phyloP scores from a whole-genome alignment of 1,284 basidiomycete genomes.

The Cutaneotrichosporon sp. region DNA sequence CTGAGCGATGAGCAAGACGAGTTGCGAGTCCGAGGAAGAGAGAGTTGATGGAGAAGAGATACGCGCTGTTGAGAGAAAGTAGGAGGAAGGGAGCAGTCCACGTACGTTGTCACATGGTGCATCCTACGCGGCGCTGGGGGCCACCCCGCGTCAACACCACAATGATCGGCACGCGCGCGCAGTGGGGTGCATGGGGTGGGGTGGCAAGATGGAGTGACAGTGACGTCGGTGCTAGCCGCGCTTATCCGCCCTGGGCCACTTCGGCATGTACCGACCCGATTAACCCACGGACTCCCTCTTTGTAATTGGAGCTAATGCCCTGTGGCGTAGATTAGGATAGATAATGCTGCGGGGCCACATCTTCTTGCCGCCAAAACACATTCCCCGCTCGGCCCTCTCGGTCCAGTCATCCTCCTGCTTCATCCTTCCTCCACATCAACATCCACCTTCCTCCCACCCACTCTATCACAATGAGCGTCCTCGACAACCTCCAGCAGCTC shows the following conservation, averaged over 20 bases:
- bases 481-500: constrained; percentile 23
- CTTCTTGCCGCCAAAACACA: background rate
- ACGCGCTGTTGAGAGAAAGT: background rate
- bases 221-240: no score
- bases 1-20: no score
- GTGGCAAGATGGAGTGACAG: no score
- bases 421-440: background rate
- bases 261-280: background rate
- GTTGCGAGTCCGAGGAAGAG: background rate
- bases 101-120: no score
- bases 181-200: no score
- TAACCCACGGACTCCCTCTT: no score
- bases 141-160: no score
- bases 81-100: no score
- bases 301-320: no score
- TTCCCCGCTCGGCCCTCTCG: background rate
- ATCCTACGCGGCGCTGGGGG: no score
- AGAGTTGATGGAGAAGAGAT: background rate
- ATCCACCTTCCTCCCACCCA: background rate
- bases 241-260: background rate
- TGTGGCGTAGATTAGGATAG: background rate
- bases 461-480: background rate
- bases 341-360: constrained; percentile 1
- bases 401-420: no score
- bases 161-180: no score